A percentile compares a stretch with the other conserved stretches of the same genome.
Conservation (phyloP, 1,284 basidiomycete species). For the Microbotryomycetes sp. region DNA sequence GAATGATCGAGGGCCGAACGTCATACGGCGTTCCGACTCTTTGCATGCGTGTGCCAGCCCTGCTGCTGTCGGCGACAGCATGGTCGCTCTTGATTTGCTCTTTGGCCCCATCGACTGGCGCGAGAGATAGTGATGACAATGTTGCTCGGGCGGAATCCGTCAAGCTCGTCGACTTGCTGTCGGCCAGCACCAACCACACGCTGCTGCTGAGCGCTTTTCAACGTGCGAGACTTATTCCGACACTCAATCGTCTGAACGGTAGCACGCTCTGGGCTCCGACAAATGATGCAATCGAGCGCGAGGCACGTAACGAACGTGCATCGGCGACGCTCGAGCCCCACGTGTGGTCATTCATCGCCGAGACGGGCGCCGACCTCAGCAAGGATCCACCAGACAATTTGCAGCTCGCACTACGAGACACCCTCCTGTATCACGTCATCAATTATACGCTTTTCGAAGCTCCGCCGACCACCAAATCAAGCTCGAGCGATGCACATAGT, state of each 20-base stretch:
- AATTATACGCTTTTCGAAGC: conserved; percentile 62
- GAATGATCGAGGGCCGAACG: too few species aligned
- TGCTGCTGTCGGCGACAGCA: too few species aligned
- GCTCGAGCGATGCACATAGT: background rate
- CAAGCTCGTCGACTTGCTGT: conserved; percentile 73
- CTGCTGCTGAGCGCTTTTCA: conserved; percentile 75
- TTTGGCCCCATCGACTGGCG: too few species aligned
- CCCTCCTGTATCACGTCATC: conserved; percentile 88
- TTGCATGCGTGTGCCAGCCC: too few species aligned
- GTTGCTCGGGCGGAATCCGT: conserved; percentile 31
- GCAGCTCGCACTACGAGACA: conserved; percentile 72
- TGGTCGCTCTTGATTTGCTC: too few species aligned
- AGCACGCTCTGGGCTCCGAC: conserved; percentile 91
- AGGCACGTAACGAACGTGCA: background rate
- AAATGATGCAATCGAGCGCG: conserved; percentile 64
- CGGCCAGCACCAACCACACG: conserved; percentile 40
- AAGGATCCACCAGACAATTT: conserved; percentile 51
- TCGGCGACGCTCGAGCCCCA: background rate
- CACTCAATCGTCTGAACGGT: conserved; percentile 73
- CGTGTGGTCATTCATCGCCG: conserved; percentile 9
- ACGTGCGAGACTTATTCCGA: conserved; percentile 78
- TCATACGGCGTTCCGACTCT: too few species aligned
- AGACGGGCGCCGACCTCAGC: background rate
- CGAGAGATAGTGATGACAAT: too few species aligned
- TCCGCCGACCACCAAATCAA: conserved; percentile 7